Conservation (phyloP, 768 basidiomycete genomes). For the Asterophora lycoperdoides region DNA sequence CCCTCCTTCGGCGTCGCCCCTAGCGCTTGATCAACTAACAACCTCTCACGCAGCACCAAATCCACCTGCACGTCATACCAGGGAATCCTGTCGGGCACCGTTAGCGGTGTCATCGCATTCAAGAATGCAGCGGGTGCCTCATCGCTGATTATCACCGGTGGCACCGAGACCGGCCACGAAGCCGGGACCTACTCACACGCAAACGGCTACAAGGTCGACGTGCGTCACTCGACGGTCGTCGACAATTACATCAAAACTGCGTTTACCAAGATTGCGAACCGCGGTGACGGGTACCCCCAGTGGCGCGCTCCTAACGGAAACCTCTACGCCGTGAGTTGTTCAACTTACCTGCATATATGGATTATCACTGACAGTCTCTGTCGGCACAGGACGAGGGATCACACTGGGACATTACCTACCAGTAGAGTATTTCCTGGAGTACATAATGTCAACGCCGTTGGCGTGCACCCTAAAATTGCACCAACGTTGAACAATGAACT, state of each 20-base stretch:
- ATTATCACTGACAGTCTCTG: not conserved
- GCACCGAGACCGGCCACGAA: constrained; percentile 35
- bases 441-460: too few species aligned
- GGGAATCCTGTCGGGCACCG: constrained; percentile 25
- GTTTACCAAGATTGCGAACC: constrained; percentile 24
- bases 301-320: constrained; percentile 25
- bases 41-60: constrained; percentile 1
- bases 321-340: constrained; percentile 24
- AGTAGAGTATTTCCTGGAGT: too few species aligned
- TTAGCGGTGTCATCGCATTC: constrained; percentile 24
- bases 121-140: constrained; percentile 45
- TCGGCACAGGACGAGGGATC: not conserved
- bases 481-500: too few species aligned
- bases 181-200: constrained; percentile 23
- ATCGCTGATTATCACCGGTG: constrained; percentile 63
- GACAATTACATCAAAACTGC: constrained; percentile 23
- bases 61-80: constrained; percentile 21
- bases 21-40: too few species aligned
- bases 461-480: too few species aligned
- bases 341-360: constrained; percentile 1
- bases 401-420: constrained; percentile 8
- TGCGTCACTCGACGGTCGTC: constrained; percentile 19
- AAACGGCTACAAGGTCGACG: constrained; percentile 28
- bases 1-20: not conserved
- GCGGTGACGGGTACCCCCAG: constrained; percentile 24